A percentile compares a stretch with the other conserved stretches of the same genome.
These are phyloP conservation scores for Ganoderma multipileum DNA, from an alignment of 1,284 basidiomycete genomes.

Conservation along the genomic window DNA sequence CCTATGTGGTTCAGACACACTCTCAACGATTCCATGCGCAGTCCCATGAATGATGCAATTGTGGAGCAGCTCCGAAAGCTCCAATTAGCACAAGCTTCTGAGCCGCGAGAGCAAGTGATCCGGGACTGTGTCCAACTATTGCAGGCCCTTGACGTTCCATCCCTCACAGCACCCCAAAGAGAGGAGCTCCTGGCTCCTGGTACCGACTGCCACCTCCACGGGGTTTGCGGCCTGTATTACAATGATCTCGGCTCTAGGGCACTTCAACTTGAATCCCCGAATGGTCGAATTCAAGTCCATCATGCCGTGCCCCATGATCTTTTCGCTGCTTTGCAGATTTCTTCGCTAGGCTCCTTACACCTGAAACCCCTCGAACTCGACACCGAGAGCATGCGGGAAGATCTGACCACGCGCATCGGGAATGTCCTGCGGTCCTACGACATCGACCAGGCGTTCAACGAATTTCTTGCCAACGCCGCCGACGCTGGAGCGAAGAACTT, in stretches of 20 bases:
- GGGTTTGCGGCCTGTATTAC: conserved; percentile 16
- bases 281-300: conserved; percentile 14
- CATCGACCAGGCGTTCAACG: conserved; percentile 48
- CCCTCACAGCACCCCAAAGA: conserved; percentile 13
- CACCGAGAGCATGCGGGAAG: conserved; percentile 41
- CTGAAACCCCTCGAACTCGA: conserved; percentile 16
- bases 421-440: conserved; percentile 47
- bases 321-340: conserved; percentile 15
- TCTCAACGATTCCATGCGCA: neutral
- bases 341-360: conserved; percentile 24
- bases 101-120: neutral
- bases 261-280: conserved; percentile 9
- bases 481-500: conserved; percentile 53
- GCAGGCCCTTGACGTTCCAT: conserved; percentile 12
- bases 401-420: conserved; percentile 36
- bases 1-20: neutral
- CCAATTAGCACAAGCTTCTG: neutral
- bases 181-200: conserved; percentile 20
- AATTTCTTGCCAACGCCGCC: conserved; percentile 58
- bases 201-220: conserved; percentile 13
- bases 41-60: conserved; percentile 13
- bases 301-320: conserved; percentile 3
- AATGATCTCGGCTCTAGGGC: conserved; percentile 28
- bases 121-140: conserved; percentile 15
- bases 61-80: conserved; percentile 4